Evolutionary conservation across 2,329 filamentous ascomycete genomes (phyloP), one percentile per base, ranked within the genome.

Genomic region (Fusarium sp.): DNA sequence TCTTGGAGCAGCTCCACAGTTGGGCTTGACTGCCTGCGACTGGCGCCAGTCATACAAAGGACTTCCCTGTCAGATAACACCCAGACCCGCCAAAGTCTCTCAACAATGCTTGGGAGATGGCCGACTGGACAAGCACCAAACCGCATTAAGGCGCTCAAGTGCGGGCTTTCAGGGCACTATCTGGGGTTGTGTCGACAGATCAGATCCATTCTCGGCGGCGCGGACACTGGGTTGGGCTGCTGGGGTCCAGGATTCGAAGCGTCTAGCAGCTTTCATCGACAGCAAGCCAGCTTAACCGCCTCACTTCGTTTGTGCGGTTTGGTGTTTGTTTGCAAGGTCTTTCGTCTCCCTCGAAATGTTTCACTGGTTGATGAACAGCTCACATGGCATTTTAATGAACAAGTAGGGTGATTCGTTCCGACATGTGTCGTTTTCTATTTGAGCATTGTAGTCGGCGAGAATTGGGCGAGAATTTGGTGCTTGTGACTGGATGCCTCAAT

Each of bases 1-100:
- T 47, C 57, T 51, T 51, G 57, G 56, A 38, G 42, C 57, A 71
- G 67, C 71, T 77, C 77, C 77, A 79, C 77, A 79, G 70, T 79
- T 79, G 73, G 77, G 77, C 77, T 67, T 77, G 76, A 74, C 72
- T 79, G 77, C 77, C 78, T 79, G 62, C 60, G 57, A 57, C 67
- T 71, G 69, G 67, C 58, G 53, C 67, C 58, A 64, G 67, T 55
- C 59, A 63, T 64, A 65, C 63, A 63, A 56, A 69, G 62, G 61
- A 44, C 60, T 71, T 57, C 73, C 72, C 70, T 75, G 73, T 63
- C 66, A 73, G 66, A 62, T 54, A 67, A 45, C 53, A 57, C 33
- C 40, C 49, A 54, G 67, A 55, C 67, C 67, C 67, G 67, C 67
- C 51, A 34, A 61, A 56, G 55, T 49, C 54, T 57, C 71, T 72